A percentile compares a stretch with the other conserved stretches of the same genome.
phyloP scores from a whole-genome alignment of 2,329 filamentous ascomycete species.

The Xylaria digitata region DNA sequence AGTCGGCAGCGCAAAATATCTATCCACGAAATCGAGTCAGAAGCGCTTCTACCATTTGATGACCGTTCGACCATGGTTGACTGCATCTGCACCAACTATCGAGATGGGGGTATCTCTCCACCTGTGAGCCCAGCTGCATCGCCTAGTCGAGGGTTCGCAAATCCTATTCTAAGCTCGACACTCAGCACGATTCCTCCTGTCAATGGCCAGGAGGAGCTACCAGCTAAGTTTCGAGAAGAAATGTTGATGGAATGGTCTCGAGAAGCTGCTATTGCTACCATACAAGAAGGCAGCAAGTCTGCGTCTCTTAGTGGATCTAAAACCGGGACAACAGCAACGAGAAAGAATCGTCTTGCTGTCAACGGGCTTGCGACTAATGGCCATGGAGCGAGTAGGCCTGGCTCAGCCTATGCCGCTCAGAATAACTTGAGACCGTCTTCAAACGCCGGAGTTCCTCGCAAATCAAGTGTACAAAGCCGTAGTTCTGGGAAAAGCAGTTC shows the following conservation, averaged over 20 bases:
- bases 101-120: slow-evolving; percentile 69
- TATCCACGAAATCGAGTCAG: slow-evolving; percentile 66
- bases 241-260: slow-evolving; percentile 85
- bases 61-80: slow-evolving; percentile 78
- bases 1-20: slow-evolving; percentile 60
- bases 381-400: slow-evolving; percentile 54
- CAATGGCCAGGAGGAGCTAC: slow-evolving; percentile 67
- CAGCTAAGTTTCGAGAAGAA: slow-evolving; percentile 74
- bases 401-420: slow-evolving; percentile 62
- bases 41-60: slow-evolving; percentile 79
- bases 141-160: slow-evolving; percentile 71
- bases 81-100: slow-evolving; percentile 78
- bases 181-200: slow-evolving; percentile 54
- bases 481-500: slow-evolving; percentile 58
- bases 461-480: slow-evolving; percentile 65
- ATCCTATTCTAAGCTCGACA: slow-evolving; percentile 68
- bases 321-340: slow-evolving; percentile 67
- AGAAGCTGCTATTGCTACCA: slow-evolving; percentile 75
- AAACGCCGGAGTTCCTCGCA: slow-evolving; percentile 54
- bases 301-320: slow-evolving; percentile 82
- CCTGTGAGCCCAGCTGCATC: slow-evolving; percentile 76
- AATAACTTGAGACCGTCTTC: slow-evolving; percentile 64
- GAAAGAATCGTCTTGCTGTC: slow-evolving; percentile 68
- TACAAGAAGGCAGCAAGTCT: slow-evolving; percentile 76
- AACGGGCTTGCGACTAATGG: slow-evolving; percentile 59